These are phyloP conservation scores for Backusella luteola DNA, from an alignment of 192 early-diverging fungal genomes.

Conservation along the genomic window DNA sequence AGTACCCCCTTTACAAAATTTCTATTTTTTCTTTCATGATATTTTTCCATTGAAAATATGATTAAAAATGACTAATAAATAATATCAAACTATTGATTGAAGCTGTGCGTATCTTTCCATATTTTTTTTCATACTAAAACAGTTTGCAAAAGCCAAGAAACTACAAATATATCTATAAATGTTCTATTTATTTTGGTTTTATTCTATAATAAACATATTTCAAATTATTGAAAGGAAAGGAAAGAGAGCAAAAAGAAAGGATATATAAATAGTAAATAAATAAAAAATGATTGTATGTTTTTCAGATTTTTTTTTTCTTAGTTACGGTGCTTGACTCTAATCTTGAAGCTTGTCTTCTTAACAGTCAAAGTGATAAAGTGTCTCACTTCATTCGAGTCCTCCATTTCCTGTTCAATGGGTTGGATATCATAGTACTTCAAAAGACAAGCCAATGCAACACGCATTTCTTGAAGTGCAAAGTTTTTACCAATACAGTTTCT, in stretches of 20 bases:
- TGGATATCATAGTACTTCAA: constrained; percentile 44
- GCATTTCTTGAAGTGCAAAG: constrained; percentile 53
- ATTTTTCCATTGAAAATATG: too few species aligned
- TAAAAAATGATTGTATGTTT: background rate
- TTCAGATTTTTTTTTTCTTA: background rate
- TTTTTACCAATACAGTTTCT: constrained; percentile 54
- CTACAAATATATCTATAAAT: too few species aligned
- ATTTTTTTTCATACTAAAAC: too few species aligned
- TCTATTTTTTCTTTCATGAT: too few species aligned
- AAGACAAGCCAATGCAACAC: constrained; percentile 42
- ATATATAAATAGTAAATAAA: background rate
- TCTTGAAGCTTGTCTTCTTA: constrained; percentile 13
- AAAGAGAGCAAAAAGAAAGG: background rate
- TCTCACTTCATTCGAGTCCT: constrained; percentile 49
- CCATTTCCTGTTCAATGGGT: constrained; percentile 57
- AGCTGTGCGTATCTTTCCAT: too few species aligned
- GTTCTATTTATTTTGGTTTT: too few species aligned
- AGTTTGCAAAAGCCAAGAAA: too few species aligned
- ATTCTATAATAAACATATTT: too few species aligned
- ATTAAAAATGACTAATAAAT: too few species aligned
- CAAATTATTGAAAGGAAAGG: background rate
- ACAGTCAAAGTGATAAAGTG: constrained; percentile 28
- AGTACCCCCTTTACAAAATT: too few species aligned
- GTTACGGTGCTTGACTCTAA: constrained; percentile 7
- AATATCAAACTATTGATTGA: too few species aligned